A percentile compares a stretch with the other conserved stretches of the same genome.
Evolutionary conservation across 2,329 filamentous ascomycete genomes (phyloP).

Genomic region (Endothia cerciana): DNA sequence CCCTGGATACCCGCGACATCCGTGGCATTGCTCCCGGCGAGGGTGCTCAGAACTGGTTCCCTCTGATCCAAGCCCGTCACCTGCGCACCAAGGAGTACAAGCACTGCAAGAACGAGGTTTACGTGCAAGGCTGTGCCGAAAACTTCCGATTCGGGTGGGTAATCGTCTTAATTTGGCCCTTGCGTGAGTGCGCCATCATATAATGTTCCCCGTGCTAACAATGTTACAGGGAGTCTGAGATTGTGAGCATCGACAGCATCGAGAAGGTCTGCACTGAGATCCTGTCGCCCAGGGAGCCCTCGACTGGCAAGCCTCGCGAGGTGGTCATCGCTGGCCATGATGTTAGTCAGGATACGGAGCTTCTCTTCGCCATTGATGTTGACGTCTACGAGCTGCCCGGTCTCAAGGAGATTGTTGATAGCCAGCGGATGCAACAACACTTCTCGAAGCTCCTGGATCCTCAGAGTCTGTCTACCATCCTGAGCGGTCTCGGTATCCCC

Average conservation of each 20-base stretch:
- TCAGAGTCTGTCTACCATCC: slow-evolving; percentile 62
- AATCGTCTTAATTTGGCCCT: neutral
- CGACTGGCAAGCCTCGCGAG: slow-evolving; percentile 31
- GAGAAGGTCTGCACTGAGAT: slow-evolving; percentile 34
- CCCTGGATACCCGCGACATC: slow-evolving; percentile 71
- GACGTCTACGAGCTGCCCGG: slow-evolving; percentile 57
- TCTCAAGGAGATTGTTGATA: slow-evolving; percentile 72
- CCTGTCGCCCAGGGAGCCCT: slow-evolving; percentile 37
- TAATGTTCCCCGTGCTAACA: slow-evolving; percentile 25
- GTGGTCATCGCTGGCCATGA: slow-evolving; percentile 85
- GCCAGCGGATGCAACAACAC: slow-evolving; percentile 69
- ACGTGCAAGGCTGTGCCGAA: slow-evolving; percentile 73
- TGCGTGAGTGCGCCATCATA: neutral
- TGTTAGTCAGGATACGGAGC: slow-evolving; percentile 67
- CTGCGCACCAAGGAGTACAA: slow-evolving; percentile 74
- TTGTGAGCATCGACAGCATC: slow-evolving; percentile 45
- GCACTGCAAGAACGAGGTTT: slow-evolving; percentile 68
- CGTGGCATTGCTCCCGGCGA: slow-evolving; percentile 60
- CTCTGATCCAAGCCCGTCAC: slow-evolving; percentile 70
- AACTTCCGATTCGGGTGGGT: slow-evolving; percentile 74
- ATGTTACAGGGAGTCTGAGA: slow-evolving; percentile 45
- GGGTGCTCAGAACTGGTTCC: slow-evolving; percentile 68
- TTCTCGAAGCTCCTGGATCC: slow-evolving; percentile 57
- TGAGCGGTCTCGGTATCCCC: slow-evolving; percentile 65
- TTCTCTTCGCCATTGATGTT: slow-evolving; percentile 68